A percentile compares a stretch with the other conserved stretches of the same genome.
These are phyloP conservation scores for Daldinia concentrica DNA, from an alignment of 495 filamentous ascomycete genomes.

Conservation along the genomic window DNA sequence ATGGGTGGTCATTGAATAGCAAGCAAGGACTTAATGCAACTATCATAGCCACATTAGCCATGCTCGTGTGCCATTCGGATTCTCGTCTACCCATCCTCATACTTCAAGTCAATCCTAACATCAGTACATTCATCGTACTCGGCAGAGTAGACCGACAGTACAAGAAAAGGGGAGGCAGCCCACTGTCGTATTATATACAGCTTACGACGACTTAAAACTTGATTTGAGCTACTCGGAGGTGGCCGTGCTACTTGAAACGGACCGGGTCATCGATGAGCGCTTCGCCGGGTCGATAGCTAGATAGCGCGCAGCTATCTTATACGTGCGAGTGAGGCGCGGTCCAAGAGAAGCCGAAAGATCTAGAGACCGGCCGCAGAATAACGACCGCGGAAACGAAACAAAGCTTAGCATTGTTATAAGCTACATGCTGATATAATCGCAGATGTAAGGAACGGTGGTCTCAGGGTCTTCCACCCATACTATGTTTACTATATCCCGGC, in stretches of 20 bases:
- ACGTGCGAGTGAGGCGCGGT: conserved; percentile 9
- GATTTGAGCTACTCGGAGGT: conserved; percentile 22
- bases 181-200: conserved; percentile 28
- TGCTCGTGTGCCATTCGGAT: conserved; percentile 9
- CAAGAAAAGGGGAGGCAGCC: conserved; percentile 30
- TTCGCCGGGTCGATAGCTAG: conserved; percentile 23
- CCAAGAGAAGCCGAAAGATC: not conserved
- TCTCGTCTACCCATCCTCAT: conserved; percentile 8
- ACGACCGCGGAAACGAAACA: conserved; percentile 37
- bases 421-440: not conserved
- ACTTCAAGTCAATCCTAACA: conserved; percentile 8
- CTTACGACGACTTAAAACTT: conserved; percentile 14
- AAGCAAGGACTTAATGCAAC: conserved; percentile 17
- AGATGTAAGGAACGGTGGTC: not conserved
- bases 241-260: conserved; percentile 39
- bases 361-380: conserved; percentile 26
- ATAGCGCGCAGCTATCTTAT: conserved; percentile 7
- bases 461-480: conserved; percentile 1
- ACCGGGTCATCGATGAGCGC: conserved; percentile 31
- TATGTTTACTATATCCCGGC: conserved; percentile 19
- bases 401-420: conserved; percentile 23
- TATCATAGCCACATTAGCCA: conserved; percentile 22
- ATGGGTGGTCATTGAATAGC: conserved; percentile 15
- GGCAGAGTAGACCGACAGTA: not conserved
- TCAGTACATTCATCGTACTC: not conserved